Evolutionary conservation across 805 yeast species (phyloP).

Genomic region (Pichia deserticola): DNA sequence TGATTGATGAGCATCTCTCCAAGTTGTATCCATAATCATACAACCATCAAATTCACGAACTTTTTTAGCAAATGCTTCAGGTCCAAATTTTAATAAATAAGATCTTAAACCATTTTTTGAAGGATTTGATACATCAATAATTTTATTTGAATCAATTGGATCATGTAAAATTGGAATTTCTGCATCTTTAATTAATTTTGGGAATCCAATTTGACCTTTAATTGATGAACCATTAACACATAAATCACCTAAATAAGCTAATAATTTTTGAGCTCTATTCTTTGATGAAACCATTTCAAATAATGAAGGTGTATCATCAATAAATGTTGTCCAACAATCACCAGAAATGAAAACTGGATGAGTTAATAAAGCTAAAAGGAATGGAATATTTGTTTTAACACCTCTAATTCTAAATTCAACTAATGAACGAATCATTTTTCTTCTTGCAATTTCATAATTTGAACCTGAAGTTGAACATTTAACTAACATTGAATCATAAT

Average conservation of each 20-base stretch:
- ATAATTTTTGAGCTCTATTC: slow-evolving; percentile 92
- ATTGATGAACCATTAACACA: slow-evolving; percentile 95
- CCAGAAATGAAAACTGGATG: slow-evolving; percentile 82
- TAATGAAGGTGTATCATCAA: slow-evolving; percentile 94
- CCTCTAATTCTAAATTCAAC: slow-evolving; percentile 98
- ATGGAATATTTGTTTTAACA: slow-evolving; percentile 97
- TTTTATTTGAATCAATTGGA: slow-evolving; percentile 42
- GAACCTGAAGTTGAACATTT: slow-evolving; percentile 97
- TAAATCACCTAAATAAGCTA: slow-evolving; percentile 86
- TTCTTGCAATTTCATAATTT: slow-evolving; percentile 90
- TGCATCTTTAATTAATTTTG: slow-evolving; percentile 73
- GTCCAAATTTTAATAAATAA: slow-evolving; percentile 75
- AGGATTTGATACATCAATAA: slow-evolving; percentile 48
- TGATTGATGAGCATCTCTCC: slow-evolving; percentile 99
- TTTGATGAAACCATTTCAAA: slow-evolving; percentile 92
- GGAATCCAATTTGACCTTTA: slow-evolving; percentile 90
- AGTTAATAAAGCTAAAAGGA: slow-evolving; percentile 83
- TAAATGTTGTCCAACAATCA: slow-evolving; percentile 95
- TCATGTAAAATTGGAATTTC: slow-evolving; percentile 67
- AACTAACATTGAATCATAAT: slow-evolving; percentile 96
- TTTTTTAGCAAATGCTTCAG: slow-evolving; percentile 81
- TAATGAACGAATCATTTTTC: slow-evolving; percentile 95
- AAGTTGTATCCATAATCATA: slow-evolving; percentile 94
- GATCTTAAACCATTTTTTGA: slow-evolving; percentile 89
- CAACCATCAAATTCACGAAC: slow-evolving; percentile 83